Base-by-base conservation (phyloP, 176 grass and related monocot species). In the Phoenix roebelenii region DNA sequence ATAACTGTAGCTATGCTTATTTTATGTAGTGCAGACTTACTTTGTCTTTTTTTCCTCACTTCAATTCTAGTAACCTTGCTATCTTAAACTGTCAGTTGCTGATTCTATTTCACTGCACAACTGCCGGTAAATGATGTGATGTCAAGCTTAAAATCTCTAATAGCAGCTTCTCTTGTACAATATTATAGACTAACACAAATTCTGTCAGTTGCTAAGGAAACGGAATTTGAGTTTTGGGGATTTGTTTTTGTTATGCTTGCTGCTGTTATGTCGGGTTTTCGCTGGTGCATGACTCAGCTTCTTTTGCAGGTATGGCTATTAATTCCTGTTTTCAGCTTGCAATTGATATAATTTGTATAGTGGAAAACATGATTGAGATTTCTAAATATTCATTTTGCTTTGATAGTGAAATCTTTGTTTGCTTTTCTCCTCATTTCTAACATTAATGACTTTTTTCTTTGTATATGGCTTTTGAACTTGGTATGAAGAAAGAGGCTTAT, bases 281-380 rank as follows among this genome's bases (percentile, higher is more conserved):
- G 93, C 55, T 98, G 93, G 93, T 98, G 84, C 54, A 98, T 98
- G 93, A 98, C 93, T 72, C 93, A 98, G 49, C 92, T 98, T 74
- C 76, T 98, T 22, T 80, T 98, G 76, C 93, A 98, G 71, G 93
- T 97, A 61, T 61, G 77, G 61, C 3, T 70, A 54, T 56, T 39
- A 59, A 39, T 39, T 35, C 18, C 22, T 49, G 5, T 23, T 29
- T 28, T 71, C 22, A 22, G n/a, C 32, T 16, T 50, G 49, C 5
- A 26, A 51, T 51, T 16, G 26, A 14, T 23, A 22, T 22, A 28
- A 23, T 54, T 35, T 44, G 9, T 10, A 10, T 10, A 39, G 10
- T 10, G 7, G 32, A 39, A 39, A 39, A 39, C 32, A 39, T 39
- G 7, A 39, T 39, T 39, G 32, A 39, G 9, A 39, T 39, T 39